Evolutionary conservation across 2,329 filamentous ascomycete species (phyloP), one percentile per base, ranked within the genome.

Genomic region (Gremmenia infestans): DNA sequence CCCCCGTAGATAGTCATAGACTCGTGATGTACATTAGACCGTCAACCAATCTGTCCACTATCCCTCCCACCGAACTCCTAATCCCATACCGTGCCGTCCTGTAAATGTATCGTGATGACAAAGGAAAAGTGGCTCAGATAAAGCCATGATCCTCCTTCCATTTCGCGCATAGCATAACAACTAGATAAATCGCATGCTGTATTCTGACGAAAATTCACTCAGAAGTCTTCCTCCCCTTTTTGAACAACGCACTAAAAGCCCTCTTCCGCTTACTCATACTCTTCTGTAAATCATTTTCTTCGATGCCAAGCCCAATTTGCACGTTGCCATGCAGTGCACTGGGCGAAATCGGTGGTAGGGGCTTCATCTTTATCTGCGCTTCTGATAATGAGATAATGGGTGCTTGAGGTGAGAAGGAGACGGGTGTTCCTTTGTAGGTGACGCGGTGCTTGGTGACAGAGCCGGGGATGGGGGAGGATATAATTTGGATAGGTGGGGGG

Each of bases 301-400:
- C 45, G 12, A 56, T 52, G 1, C 54, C 54, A 4, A 52, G 19
- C 17, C 54, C 45, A 12, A 56, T 53, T 15, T 55, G 37, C 22
- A 51, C 40, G 19, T 39, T 51, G 6, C 53, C 53, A 9, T 39
- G 40, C 15, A 51, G 19, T 8, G 43, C 22, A 40, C 17, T 22
- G 6, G 46, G 28, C 9, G 25, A 36, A 4, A 55, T 23, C 4
- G 40, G 25, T 28, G 40, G 48, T 19, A 51, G 32, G n/a, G 53
- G 53, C 25, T 54, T 54, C 15, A 28, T 28, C n/a, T 37, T 37
- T 14, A 43, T n/a, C 9, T 46, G 40, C 17, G 52, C 52, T 17
- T 54, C 46, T 17, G 45, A 32, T 11, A 42, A 25, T 1, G 40
- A 19, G 15, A 48, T 36, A 35, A 23, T 11, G 28, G 22, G 47